Percentiles rank a stretch among this genome's conserved stretches.
phyloP scores from a whole-genome alignment of 2,329 filamentous ascomycete genomes.

The Fusarium mundagurra region DNA sequence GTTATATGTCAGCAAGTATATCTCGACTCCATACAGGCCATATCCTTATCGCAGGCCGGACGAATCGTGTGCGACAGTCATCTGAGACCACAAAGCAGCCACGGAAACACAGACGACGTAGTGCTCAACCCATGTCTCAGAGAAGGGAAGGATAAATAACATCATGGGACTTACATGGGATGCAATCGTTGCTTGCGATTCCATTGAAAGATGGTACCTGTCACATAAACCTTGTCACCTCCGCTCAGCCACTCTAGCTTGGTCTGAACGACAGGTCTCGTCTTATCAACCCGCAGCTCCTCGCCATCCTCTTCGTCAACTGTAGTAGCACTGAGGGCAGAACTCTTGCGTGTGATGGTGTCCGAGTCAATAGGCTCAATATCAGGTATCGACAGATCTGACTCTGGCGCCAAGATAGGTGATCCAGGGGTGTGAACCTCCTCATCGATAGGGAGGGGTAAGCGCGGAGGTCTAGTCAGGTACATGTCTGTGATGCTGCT shows the following conservation, averaged over 20 bases:
- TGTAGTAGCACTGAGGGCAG: constrained; percentile 68
- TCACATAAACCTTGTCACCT: constrained; percentile 94
- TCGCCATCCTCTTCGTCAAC: constrained; percentile 83
- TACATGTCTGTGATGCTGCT: constrained; percentile 73
- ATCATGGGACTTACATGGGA: constrained; percentile 73
- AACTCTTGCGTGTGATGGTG: constrained; percentile 63
- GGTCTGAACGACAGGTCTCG: constrained; percentile 82
- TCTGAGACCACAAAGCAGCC: constrained; percentile 38
- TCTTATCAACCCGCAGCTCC: constrained; percentile 79
- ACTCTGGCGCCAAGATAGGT: constrained; percentile 81
- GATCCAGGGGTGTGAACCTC: constrained; percentile 90
- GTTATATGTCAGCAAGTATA: constrained; percentile 28
- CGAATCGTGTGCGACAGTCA: constrained; percentile 32
- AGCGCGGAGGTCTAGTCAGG: constrained; percentile 78
- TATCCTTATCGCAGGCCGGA: not conserved
- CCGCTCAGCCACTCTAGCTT: constrained; percentile 84
- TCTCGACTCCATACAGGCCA: not conserved
- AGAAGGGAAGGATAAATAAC: constrained; percentile 4
- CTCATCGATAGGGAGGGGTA: constrained; percentile 94
- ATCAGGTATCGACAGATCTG: constrained; percentile 64
- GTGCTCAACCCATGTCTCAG: constrained; percentile 38
- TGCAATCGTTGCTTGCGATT: constrained; percentile 91
- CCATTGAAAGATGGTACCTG: constrained; percentile 97
- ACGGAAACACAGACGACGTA: constrained; percentile 40
- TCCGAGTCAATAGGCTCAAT: constrained; percentile 61